Base-by-base conservation (phyloP, 2,329 filamentous ascomycete species). In the Ophiostoma montium region DNA sequence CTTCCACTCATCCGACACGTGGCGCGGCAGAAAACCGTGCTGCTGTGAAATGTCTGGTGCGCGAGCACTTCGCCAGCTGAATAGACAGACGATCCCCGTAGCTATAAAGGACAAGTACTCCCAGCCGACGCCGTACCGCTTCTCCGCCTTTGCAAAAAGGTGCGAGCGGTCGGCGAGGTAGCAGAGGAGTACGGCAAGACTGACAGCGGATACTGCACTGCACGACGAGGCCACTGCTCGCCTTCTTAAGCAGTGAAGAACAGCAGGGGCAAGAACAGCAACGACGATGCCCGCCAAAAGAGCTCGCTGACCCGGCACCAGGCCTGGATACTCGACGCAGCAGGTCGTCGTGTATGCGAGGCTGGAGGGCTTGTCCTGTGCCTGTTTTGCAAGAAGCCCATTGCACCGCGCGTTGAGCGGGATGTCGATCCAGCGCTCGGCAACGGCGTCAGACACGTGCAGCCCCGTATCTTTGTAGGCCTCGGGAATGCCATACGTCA, bases 1-100 rank as follows among this genome's bases (percentile, higher is more conserved):
- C 62, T 81, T 82, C 70, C 77, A 80, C 58, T 83, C 80, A 53
- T 81, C 70, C 0, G 74, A 75, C 55, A 81, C 75, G 42, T 71
- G 66, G 46, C 77, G 67, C 1, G 71, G 67, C 5, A 81, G 62
- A 48, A 74, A 71, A 1, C 30, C 30, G 16, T 44, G 42, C 16
- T 44, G 42, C 42, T 44, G 27, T 9, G 42, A 44, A 8, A 44
- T 33, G 16, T 44, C 16, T 7, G 27, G 39, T 5, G 30, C 15
- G 13, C 23, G 21, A 4, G 39, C 39, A 16, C 16, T 15, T 2
- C 39, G 39, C n/a, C 35, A 18, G 15, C 32, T 49, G 16, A 35
- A 30, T 9, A 48, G 11, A 8, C 19, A 51, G 2, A 10, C n/a
- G 7, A 44, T 3, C 2, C 16, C 41, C 5, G 46, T 19, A n/a